These are phyloP conservation scores for Pyricularia sp. DNA, from an alignment of 2,329 filamentous ascomycete species.

Conservation along the genomic window DNA sequence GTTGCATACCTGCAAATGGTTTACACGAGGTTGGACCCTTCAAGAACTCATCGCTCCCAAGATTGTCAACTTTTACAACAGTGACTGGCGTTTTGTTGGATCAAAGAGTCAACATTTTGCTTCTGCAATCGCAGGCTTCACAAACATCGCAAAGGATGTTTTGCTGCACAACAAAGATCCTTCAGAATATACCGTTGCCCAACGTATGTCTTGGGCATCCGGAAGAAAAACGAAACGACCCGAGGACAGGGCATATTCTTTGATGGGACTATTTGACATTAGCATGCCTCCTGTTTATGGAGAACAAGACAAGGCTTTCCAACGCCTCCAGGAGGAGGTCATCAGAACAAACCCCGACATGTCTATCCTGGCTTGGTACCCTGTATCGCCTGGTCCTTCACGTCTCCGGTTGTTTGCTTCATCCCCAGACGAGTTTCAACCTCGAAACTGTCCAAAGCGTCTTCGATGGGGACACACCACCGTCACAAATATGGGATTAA, in stretches of 20 bases:
- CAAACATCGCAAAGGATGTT: conserved; percentile 13
- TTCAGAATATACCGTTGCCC: conserved; percentile 9
- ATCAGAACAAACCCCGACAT: conserved; percentile 11
- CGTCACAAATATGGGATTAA: background rate
- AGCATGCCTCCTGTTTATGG: conserved; percentile 18
- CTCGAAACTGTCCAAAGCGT: background rate
- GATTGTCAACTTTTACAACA: conserved; percentile 19
- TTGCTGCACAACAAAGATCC: conserved; percentile 7
- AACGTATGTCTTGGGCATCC: conserved; percentile 17
- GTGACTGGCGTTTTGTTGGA: conserved; percentile 17
- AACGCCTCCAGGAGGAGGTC: conserved; percentile 16
- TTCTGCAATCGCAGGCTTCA: conserved; percentile 9
- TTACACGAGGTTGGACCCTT: conserved; percentile 45
- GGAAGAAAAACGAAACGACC: conserved; percentile 10
- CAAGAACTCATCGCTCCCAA: conserved; percentile 53
- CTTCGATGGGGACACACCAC: background rate
- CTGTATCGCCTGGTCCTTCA: background rate
- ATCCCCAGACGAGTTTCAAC: background rate
- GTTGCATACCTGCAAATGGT: conserved; percentile 15
- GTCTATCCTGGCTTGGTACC: conserved; percentile 15
- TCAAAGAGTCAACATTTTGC: conserved; percentile 12
- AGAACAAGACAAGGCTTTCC: conserved; percentile 14
- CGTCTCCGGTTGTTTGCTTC: background rate
- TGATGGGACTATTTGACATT: conserved; percentile 17
- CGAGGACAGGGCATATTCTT: conserved; percentile 16